These are phyloP conservation scores for Naematelia aurantialba DNA, from an alignment of 768 basidiomycete genomes.

Conservation along the genomic window DNA sequence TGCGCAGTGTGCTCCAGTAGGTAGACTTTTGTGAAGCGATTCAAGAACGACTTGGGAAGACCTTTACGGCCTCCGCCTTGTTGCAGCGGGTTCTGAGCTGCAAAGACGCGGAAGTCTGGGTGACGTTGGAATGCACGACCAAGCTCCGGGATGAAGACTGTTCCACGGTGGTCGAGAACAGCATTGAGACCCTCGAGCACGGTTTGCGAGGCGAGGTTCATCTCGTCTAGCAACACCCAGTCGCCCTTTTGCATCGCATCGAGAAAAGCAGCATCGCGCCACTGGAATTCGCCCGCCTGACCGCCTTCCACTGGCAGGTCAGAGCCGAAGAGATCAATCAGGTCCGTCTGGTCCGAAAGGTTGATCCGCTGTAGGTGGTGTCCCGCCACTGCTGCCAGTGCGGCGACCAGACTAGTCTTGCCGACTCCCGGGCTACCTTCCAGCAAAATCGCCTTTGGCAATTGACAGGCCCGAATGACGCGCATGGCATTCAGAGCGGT, in stretches of 20 bases:
- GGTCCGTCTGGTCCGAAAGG: constrained; percentile 94
- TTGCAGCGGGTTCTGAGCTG: constrained; percentile 91
- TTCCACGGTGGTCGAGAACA: constrained; percentile 88
- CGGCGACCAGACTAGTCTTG: constrained; percentile 87
- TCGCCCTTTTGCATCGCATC: constrained; percentile 88
- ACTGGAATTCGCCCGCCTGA: constrained; percentile 83
- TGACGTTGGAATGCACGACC: constrained; percentile 82
- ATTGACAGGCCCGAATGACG: constrained; percentile 81
- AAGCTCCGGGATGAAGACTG: constrained; percentile 91
- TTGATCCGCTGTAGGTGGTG: constrained; percentile 87
- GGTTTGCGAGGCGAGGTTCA: constrained; percentile 96
- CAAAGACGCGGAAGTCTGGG: constrained; percentile 93
- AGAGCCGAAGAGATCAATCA: constrained; percentile 92
- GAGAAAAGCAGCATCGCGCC: constrained; percentile 96
- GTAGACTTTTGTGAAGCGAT: constrained; percentile 97
- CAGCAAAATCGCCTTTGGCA: constrained; percentile 83
- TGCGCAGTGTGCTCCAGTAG: constrained; percentile 73
- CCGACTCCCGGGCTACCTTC: constrained; percentile 98
- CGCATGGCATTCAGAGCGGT: constrained; percentile 82
- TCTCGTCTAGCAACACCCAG: constrained; percentile 97
- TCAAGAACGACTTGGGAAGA: constrained; percentile 92
- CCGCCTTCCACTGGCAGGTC: constrained; percentile 94
- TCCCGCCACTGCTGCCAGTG: constrained; percentile 75
- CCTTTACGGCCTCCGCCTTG: constrained; percentile 98
- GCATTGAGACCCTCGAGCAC: constrained; percentile 96